Percentiles rank a stretch among this genome's conserved stretches.
Evolutionary conservation across 768 basidiomycete species (phyloP).

Genomic region (Boletus reticuloceps): DNA sequence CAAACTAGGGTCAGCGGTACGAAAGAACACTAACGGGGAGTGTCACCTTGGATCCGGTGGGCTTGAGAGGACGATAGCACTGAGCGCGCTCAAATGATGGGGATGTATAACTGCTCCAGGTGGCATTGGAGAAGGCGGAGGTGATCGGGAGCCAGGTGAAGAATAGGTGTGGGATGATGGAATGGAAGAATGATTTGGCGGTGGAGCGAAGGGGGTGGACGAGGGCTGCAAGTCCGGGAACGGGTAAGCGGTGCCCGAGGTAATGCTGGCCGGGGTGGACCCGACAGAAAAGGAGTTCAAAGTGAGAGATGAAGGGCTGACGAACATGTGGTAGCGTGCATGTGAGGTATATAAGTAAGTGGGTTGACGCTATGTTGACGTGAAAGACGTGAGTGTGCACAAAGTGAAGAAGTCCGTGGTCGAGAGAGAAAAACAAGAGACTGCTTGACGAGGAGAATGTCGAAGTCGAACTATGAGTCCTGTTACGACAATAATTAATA

Average conservation of each 20-base stretch:
- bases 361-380: slow-evolving; percentile 13
- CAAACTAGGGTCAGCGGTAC: slow-evolving; percentile 1
- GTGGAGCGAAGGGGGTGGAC: slow-evolving; percentile 13
- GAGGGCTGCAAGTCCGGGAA: slow-evolving; percentile 16
- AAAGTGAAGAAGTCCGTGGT: slow-evolving; percentile 10
- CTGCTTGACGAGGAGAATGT: slow-evolving; percentile 10
- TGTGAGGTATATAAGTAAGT: slow-evolving; percentile 23
- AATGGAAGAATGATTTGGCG: slow-evolving; percentile 4
- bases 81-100: background rate
- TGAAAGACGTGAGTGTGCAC: slow-evolving; percentile 25
- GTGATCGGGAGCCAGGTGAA: background rate
- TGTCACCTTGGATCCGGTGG: slow-evolving; percentile 12
- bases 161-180: slow-evolving; percentile 1
- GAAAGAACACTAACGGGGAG: background rate
- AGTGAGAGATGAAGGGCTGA: slow-evolving; percentile 17
- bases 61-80: background rate
- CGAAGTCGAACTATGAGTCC: background rate
- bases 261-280: slow-evolving; percentile 3
- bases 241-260: slow-evolving; percentile 8
- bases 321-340: slow-evolving; percentile 30
- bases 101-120: background rate
- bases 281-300: slow-evolving; percentile 16
- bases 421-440: slow-evolving; percentile 10
- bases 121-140: slow-evolving; percentile 3
- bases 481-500: slow-evolving; percentile 8